phyloP scores from a whole-genome alignment of 352 stramenopile genomes.

The Phytophthora brassicae region DNA sequence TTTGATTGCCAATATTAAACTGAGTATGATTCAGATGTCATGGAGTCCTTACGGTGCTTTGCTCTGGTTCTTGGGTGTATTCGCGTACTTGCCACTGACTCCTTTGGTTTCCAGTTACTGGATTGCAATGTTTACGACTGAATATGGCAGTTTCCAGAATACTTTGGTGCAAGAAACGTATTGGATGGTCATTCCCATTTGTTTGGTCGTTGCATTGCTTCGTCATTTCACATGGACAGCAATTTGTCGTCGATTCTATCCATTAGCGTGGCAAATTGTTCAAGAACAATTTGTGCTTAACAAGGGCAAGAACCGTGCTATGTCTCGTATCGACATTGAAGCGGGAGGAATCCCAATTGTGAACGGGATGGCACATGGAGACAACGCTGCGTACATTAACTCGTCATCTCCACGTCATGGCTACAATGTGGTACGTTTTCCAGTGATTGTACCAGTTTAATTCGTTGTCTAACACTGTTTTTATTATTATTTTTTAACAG shows the following conservation, averaged over 20 bases:
- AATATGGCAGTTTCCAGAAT: constrained; percentile 80
- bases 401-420: constrained; percentile 34
- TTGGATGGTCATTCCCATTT: constrained; percentile 73
- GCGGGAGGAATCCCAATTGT: constrained; percentile 48
- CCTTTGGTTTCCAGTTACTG: constrained; percentile 68
- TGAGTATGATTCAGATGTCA: constrained; percentile 78
- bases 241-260: constrained; percentile 76
- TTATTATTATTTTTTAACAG: constrained; percentile 4
- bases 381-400: constrained; percentile 46
- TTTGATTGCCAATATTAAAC: constrained; percentile 93
- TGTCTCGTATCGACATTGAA: constrained; percentile 56
- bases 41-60: constrained; percentile 55
- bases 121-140: constrained; percentile 57
- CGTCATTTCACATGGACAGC: constrained; percentile 74
- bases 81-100: constrained; percentile 66
- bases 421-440: constrained; percentile 30
- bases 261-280: constrained; percentile 77
- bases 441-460: not conserved
- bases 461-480: constrained; percentile 12
- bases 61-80: constrained; percentile 62
- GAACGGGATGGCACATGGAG: constrained; percentile 38
- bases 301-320: constrained; percentile 32
- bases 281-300: constrained; percentile 72
- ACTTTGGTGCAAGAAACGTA: constrained; percentile 62
- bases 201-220: constrained; percentile 52